Evolutionary conservation across 75 land plant genomes (phyloP).

Genomic region (Pinus tabuliformis): DNA sequence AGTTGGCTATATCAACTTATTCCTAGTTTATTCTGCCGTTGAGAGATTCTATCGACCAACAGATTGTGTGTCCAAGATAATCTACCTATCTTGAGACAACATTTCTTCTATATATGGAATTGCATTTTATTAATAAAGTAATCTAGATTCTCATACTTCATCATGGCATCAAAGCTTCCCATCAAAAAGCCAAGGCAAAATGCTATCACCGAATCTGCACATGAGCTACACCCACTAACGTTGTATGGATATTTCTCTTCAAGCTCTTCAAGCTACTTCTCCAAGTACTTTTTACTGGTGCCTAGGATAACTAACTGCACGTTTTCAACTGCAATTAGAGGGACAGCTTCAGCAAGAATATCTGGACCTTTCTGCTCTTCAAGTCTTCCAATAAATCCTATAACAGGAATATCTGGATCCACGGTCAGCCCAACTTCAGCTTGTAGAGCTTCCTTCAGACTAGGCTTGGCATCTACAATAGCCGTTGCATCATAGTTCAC

Average conservation of each 20-base stretch:
- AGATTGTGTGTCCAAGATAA: too few relatives aligned
- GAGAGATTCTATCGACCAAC: too few relatives aligned
- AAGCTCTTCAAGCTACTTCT: conserved; percentile 68
- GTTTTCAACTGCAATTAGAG: conserved; percentile 58
- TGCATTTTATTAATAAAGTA: too few relatives aligned
- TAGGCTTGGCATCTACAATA: conserved; percentile 71
- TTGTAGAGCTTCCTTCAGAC: conserved; percentile 84
- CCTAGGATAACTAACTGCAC: conserved; percentile 85
- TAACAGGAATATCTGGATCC: conserved; percentile 63
- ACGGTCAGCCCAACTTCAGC: conserved; percentile 88
- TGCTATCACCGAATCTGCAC: too few relatives aligned
- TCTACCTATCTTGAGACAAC: too few relatives aligned
- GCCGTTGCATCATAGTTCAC: conserved; percentile 71
- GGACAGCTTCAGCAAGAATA: conserved; percentile 77
- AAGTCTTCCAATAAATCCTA: conserved; percentile 88
- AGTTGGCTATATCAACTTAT: too few relatives aligned
- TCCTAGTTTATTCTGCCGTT: too few relatives aligned
- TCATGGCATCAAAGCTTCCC: too few relatives aligned
- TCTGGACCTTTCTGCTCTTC: conserved; percentile 99
- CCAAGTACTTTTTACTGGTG: conserved; percentile 87
- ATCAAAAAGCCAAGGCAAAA: too few relatives aligned
- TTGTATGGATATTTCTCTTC: conserved; percentile 70
- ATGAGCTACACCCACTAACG: conserved; percentile 65
- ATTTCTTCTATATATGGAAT: too few relatives aligned
- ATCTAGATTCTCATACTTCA: too few relatives aligned